Base-by-base conservation (phyloP, 2,329 filamentous ascomycete genomes). In the Aspergillus pseudoglaucus region DNA sequence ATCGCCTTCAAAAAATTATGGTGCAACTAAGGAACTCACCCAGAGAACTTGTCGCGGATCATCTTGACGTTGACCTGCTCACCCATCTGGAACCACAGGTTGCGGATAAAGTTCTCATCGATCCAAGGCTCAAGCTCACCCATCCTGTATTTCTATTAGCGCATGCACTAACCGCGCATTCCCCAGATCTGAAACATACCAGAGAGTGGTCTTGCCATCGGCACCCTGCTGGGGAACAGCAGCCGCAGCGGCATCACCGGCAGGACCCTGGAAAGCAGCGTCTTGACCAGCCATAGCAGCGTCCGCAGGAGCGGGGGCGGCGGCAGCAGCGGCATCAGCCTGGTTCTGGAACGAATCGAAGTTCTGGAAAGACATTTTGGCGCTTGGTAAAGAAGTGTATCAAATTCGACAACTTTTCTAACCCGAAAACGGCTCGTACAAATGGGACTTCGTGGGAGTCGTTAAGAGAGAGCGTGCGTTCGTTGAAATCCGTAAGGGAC, bases 61-160 rank as follows among this genome's bases (percentile, higher is more conserved):
- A 98, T 95, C 82, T 98, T 98, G 61, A 98, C 93, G 62, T 96
- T 96, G 62, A 98, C 93, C 55, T 84, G 84, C 73, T 97, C 93
- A 59, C 87, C 90, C 75, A 95, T 87, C 61, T 90, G 84, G 64
- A 89, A 95, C 80, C 89, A 97, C 41, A 97, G 83, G 60, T 87
- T 93, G 73, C 94, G 90, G 65, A 98, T 88, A 70, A 97, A 98
- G 73, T 91, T 94, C 76, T 98, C 93, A 62, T 98, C 93, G 75
- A 98, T 97, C 93, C 93, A 98, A 23, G 90, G 88, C 72, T 97
- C 91, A 55, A 98, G 85, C 70, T 98, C 93, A 59, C 93, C 93
- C 93, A 98, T 98, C 91, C 90, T 95, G 53, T 18, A 49, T 43
- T n/a, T 41, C 7, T 37, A 10, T 39, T 17, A 47, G 12, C 18